Percentiles rank a stretch among this genome's conserved stretches.
Conservation (phyloP, 352 stramenopile genomes). For the Phytophthora lateralis region DNA sequence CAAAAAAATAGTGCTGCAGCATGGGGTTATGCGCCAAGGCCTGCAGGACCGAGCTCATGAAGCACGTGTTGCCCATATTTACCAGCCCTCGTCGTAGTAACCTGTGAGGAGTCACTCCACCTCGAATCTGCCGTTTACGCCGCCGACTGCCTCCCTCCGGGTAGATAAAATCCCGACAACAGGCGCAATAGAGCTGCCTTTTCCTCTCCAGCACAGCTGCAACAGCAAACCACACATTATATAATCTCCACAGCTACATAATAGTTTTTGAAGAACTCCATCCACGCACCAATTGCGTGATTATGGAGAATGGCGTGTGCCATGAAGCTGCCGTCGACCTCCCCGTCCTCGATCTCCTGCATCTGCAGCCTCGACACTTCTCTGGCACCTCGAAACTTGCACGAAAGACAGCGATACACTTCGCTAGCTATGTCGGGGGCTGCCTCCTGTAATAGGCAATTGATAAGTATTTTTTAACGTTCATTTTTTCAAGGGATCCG, state of each 20-base stretch:
- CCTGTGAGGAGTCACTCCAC: constrained; percentile 19
- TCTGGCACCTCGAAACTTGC: constrained; percentile 46
- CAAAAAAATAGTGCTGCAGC: constrained; percentile 74
- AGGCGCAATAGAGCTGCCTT: constrained; percentile 60
- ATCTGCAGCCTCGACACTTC: constrained; percentile 33
- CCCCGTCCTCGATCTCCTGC: constrained; percentile 26
- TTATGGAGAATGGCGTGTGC: constrained; percentile 64
- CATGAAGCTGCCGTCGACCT: constrained; percentile 61
- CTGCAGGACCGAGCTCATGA: constrained; percentile 84
- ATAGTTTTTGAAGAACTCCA: neutral
- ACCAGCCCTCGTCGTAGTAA: constrained; percentile 61
- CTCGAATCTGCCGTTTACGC: constrained; percentile 25
- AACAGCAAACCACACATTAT: constrained; percentile 6
- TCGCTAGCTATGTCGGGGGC: constrained; percentile 23
- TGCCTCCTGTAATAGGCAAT: constrained; percentile 16
- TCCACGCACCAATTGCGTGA: constrained; percentile 54
- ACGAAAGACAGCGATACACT: constrained; percentile 55
- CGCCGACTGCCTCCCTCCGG: constrained; percentile 38
- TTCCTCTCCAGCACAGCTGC: constrained; percentile 54
- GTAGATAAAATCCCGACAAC: constrained; percentile 70
- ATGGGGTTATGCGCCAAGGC: constrained; percentile 72
- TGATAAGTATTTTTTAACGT: neutral
- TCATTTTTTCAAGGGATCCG: neutral
- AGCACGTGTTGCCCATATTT: constrained; percentile 90
- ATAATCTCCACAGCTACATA: neutral